Evolutionary conservation across 306 rosid species (phyloP), one percentile per base, ranked within the genome.

Genomic region (Carpinus viminea): DNA sequence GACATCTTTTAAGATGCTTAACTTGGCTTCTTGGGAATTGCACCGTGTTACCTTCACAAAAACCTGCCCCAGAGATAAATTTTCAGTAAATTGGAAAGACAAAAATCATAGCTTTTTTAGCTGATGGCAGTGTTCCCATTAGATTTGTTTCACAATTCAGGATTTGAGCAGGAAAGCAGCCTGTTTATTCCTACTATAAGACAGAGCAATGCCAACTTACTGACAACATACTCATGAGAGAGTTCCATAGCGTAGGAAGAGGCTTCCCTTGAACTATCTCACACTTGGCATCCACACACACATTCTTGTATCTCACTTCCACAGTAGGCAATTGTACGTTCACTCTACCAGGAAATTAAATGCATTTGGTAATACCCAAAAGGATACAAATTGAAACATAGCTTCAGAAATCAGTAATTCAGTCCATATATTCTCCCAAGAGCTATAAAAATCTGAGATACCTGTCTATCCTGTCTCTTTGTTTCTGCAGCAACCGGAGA

Each of bases 261-360:
- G 91, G 83, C 87, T 88, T 88, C 64, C 91, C 91, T 83, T 80
- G 82, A 75, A 88, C 91, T 83, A 88, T 83, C 74, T 88, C 89
- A 68, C 84, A 88, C 71, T 88, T 88, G 55, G 84, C 91, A 72
- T 79, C 84, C 71, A 88, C 89, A 70, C 18, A 26, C 68, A 88
- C 73, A 80, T 85, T 85, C 84, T 85, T 80, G 82, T 83, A 88
- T 78, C 70, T 85, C 12, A 88, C 89, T 80, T 88, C 91, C 84
- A 88, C 89, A 24, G 82, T 85, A 43, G 91, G 87, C 55, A 83
- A 61, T 72, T 85, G 78, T 82, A 88, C 82, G 73, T 81, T 77
- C 76, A 88, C 91, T 70, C 91, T 88, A 81, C 36, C 85, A 83
- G 73, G 26, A 66, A 57, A 70, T 74, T 11, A 5, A 41, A 1